Base-by-base conservation (phyloP, 2,329 filamentous ascomycete species). In the Aspergillus fumigatus region DNA sequence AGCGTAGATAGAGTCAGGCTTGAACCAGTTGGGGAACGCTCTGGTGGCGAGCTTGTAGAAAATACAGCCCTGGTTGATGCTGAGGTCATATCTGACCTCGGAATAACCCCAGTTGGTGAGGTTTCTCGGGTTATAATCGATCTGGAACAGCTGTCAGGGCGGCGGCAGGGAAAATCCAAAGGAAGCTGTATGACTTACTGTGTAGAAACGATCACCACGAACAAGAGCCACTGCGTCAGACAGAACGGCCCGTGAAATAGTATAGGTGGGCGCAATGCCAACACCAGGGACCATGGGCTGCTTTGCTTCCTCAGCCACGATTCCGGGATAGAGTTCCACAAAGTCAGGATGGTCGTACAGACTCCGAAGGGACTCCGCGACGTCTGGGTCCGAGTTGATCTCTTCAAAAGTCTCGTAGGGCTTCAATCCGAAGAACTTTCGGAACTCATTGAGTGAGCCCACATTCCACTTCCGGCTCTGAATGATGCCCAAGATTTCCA, bases 71-170 rank as follows among this genome's bases (percentile, higher is more conserved):
- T 94, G 87, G 73, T 94, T 89, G 62, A 93, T 75, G 57, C 82
- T 84, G 23, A 86, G 75, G 63, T 95, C 89, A 55, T 87, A 90
- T 21, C 88, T 81, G 3, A 84, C 88, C 68, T 91, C 88, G 54
- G 85, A 84, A 76, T 84, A 93, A 21, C 90, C 90, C 90, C 90
- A 96, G 74, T 90, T 92, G 1, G 90, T 95, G 49, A 95, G 74
- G 63, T 86, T 84, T 8, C 84, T 82, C 0, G 90, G 84, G 62
- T 87, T 84, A 70, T 88, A 92, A 71, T 93, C 89, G n/a, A 80
- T 60, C 68, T 69, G 26, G 11, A 45, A 21, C 23, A 4, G 11
- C 27, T 17, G n/a, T 64, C 50, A 62, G 56, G n/a, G 1, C 10
- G 48, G 74, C 79, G 14, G 23, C 2, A 48, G 23, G 19, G 6